These are phyloP conservation scores for Alternaria ethzedia DNA, from an alignment of 2,329 filamentous ascomycete species.

Conservation along the genomic window DNA sequence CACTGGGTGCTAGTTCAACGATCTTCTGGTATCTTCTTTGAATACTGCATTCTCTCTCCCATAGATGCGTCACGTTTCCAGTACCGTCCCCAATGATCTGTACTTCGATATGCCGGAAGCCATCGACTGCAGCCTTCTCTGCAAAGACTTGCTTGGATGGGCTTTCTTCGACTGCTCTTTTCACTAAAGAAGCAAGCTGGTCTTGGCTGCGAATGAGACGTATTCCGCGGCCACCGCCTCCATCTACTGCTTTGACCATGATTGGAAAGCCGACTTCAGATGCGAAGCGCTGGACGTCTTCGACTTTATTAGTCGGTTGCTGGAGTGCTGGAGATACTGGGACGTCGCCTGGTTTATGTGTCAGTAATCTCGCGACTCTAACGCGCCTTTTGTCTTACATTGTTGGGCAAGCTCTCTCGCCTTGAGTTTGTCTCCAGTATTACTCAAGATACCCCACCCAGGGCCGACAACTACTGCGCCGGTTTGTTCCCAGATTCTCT, in stretches of 20 bases:
- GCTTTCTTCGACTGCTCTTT: conserved; percentile 63
- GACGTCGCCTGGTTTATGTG: conserved; percentile 47
- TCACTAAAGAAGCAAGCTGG: conserved; percentile 56
- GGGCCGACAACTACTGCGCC: conserved; percentile 61
- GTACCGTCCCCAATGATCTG: conserved; percentile 65
- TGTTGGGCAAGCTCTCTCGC: conserved; percentile 59
- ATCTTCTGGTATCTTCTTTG: conserved; percentile 68
- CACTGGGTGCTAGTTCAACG: conserved; percentile 64
- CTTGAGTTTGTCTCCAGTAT: conserved; percentile 63
- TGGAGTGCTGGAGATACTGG: conserved; percentile 59
- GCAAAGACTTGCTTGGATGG: conserved; percentile 64
- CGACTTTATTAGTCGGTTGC: conserved; percentile 51
- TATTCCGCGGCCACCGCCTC: conserved; percentile 67
- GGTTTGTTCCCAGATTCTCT: conserved; percentile 57
- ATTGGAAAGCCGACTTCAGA: conserved; percentile 59
- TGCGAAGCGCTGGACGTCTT: conserved; percentile 65
- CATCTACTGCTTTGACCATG: conserved; percentile 70
- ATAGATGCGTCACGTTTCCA: conserved; percentile 61
- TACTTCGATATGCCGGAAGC: conserved; percentile 67
- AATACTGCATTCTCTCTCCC: conserved; percentile 67
- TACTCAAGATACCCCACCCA: conserved; percentile 62
- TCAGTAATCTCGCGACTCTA: not conserved
- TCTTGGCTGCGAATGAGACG: conserved; percentile 56
- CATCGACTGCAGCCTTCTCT: conserved; percentile 67
- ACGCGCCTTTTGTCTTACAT: conserved; percentile 41